Evolutionary conservation across 768 basidiomycete genomes (phyloP).

Genomic region (Russula griseocarnosa): DNA sequence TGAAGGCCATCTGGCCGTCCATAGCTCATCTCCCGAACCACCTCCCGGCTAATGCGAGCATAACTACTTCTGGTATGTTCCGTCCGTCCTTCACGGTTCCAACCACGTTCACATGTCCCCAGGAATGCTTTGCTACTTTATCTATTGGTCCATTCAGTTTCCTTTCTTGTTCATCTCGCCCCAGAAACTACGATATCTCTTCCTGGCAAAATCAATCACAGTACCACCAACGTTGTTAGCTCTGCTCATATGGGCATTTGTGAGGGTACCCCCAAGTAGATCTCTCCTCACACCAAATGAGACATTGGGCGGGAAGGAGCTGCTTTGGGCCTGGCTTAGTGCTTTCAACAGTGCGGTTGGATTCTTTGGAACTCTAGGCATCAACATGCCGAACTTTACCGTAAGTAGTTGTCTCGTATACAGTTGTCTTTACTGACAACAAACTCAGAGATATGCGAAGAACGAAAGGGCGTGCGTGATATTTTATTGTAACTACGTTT

Average conservation of each 20-base stretch:
- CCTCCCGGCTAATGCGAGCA: conserved; percentile 52
- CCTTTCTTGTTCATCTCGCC: conserved; percentile 75
- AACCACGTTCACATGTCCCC: conserved; percentile 2
- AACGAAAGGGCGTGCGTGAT: conserved; percentile 53
- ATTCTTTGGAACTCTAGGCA: conserved; percentile 64
- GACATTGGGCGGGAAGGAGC: conserved; percentile 46
- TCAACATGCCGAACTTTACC: conserved; percentile 87
- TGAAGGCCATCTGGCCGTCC: conserved; percentile 81
- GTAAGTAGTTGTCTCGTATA: conserved; percentile 30
- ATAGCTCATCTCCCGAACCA: conserved; percentile 60
- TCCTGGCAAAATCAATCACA: conserved; percentile 55
- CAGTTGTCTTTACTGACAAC: neutral
- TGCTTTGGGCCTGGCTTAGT: conserved; percentile 74
- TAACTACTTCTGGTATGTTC: conserved; percentile 55
- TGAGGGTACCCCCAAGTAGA: conserved; percentile 56
- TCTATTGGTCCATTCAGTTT: conserved; percentile 76
- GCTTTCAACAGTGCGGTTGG: conserved; percentile 75
- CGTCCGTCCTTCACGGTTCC: neutral
- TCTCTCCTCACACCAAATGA: conserved; percentile 56
- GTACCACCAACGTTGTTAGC: conserved; percentile 43
- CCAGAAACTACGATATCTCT: conserved; percentile 71
- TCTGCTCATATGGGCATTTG: conserved; percentile 40
- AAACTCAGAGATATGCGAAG: conserved; percentile 63
- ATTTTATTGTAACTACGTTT: neutral
- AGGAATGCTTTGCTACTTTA: conserved; percentile 69